Percentiles rank a stretch among this genome's conserved stretches.
Evolutionary conservation across 768 basidiomycete species (phyloP).

Genomic region (Suillus ampliporus): DNA sequence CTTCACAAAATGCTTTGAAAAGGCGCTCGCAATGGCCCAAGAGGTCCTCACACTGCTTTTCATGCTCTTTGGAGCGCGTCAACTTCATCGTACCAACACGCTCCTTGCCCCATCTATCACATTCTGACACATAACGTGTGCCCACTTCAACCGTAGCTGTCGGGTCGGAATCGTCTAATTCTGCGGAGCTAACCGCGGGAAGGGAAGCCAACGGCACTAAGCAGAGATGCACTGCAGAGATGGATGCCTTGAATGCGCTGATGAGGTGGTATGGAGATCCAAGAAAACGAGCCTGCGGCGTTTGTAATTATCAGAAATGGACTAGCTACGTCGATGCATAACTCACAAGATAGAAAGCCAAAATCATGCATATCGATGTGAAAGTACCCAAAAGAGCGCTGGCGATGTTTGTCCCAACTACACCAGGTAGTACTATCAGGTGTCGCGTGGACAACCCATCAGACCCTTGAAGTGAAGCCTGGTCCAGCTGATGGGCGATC

Average conservation of each 20-base stretch:
- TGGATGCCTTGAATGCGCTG: conserved; percentile 63
- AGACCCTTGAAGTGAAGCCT: conserved; percentile 37
- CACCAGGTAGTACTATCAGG: conserved; percentile 70
- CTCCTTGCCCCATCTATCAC: conserved; percentile 60
- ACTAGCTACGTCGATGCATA: neutral
- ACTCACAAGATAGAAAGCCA: conserved; percentile 70
- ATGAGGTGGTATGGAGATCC: conserved; percentile 76
- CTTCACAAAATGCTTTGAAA: conserved; percentile 44
- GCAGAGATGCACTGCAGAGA: conserved; percentile 68
- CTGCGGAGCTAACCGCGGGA: conserved; percentile 33
- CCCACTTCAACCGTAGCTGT: conserved; percentile 21
- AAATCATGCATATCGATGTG: conserved; percentile 52
- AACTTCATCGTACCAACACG: conserved; percentile 56
- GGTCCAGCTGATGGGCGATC: conserved; percentile 60
- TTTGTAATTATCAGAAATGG: conserved; percentile 10
- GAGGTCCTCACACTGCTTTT: conserved; percentile 51
- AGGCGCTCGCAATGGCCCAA: conserved; percentile 62
- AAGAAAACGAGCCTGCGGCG: conserved; percentile 62
- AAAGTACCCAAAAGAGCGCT: conserved; percentile 50
- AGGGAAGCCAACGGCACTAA: conserved; percentile 62
- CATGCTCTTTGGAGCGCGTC: conserved; percentile 55
- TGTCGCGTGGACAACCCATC: conserved; percentile 46
- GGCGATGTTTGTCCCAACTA: conserved; percentile 69
- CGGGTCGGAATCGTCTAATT: conserved; percentile 21
- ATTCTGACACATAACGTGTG: conserved; percentile 59